A percentile compares a stretch with the other conserved stretches of the same genome.
phyloP scores from a whole-genome alignment of 768 basidiomycete genomes.

The Coprinellus micaceus region DNA sequence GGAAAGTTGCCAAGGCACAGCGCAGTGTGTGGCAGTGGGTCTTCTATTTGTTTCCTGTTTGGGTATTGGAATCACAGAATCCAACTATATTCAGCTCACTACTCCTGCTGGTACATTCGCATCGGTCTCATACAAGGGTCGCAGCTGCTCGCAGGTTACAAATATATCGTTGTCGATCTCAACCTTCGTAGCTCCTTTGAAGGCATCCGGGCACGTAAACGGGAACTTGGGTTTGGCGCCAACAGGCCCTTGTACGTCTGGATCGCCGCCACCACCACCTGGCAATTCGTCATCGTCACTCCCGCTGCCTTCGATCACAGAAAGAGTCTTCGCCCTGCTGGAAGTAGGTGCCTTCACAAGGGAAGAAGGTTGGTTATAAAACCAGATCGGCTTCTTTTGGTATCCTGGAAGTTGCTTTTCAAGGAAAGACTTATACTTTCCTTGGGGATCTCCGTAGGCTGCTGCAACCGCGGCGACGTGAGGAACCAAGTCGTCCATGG shows the following conservation, averaged over 20 bases:
- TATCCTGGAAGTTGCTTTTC: constrained; percentile 29
- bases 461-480: constrained; percentile 51
- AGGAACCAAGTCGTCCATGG: constrained; percentile 39
- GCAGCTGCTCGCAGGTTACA: constrained; percentile 41
- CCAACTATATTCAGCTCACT: background rate
- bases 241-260: background rate
- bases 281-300: background rate
- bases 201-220: constrained; percentile 39
- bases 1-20: constrained; percentile 10
- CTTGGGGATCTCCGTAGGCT: constrained; percentile 50
- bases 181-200: constrained; percentile 22
- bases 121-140: constrained; percentile 29
- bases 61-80: constrained; percentile 17
- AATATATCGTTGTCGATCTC: constrained; percentile 43
- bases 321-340: constrained; percentile 16
- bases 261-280: background rate
- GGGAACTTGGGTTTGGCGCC: constrained; percentile 5
- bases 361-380: constrained; percentile 44
- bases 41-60: constrained; percentile 20
- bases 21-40: constrained; percentile 5
- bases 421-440: constrained; percentile 45
- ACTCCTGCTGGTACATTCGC: constrained; percentile 1
- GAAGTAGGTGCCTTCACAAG: constrained; percentile 34
- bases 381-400: constrained; percentile 39
- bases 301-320: constrained; percentile 1